Base-by-base conservation (phyloP, 768 basidiomycete species). In the Tylopilus sp. region DNA sequence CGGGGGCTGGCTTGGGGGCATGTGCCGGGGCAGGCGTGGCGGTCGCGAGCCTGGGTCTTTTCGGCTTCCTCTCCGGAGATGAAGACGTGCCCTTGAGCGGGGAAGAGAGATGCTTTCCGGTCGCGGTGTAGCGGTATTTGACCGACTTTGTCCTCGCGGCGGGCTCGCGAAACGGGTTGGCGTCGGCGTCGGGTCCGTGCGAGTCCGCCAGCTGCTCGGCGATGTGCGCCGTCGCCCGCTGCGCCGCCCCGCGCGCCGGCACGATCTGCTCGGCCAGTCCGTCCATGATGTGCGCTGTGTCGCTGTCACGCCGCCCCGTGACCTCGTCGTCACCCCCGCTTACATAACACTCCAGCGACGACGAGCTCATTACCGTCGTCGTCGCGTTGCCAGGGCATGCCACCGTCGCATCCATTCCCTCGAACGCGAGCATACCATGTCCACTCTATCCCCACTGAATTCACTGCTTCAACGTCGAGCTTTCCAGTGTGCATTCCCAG, bases 241-340 rank as follows among this genome's bases (percentile, higher is more conserved):
- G 48, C 1, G 73, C 74, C 4, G 75, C 72, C 24, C 63, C 66
- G 9, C 75, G 74, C 28, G 58, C 48, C 8, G 72, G 69, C 10
- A 64, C 31, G 16, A 62, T 48, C 9, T 33, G 53, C 11, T 52
- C 63, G 1, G 53, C 56, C 31, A 61, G 37, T 10, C 50, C 44
- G 21, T 54, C 25, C 65, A 66, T 66, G 50, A n/a, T 2, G 13
- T 44, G 8, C 7, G 13, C 25, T 21, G 26, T 17, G 45, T 13
- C n/a, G n/a, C n/a, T 12, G 61, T 66, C 56, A 64, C 64, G 16
- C 53, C 44, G 33, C 8, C 44, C 10, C 2, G 60, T 64, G 45
- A 62, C 60, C 1, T 10, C 36, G 0, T 42, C 1, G 55, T 58
- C 52, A 56, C 53, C 50, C 2, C 13, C 0, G 57, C 52, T 64